Evolutionary conservation across 192 early-diverging fungal genomes (phyloP), one percentile per base, ranked within the genome.

Genomic region (Backusella westeae): DNA sequence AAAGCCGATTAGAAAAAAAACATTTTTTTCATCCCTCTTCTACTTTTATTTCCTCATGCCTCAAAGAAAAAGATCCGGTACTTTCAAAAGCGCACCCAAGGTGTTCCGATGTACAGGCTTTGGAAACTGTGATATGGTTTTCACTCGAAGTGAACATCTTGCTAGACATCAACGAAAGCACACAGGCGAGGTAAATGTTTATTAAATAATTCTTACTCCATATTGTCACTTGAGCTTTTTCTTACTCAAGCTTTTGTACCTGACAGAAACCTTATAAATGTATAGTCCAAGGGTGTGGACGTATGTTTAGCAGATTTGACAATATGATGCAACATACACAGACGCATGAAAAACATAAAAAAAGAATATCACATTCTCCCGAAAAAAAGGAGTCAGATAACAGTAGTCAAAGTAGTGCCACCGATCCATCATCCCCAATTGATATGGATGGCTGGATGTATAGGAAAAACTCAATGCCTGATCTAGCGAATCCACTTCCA

Each of bases 241-340:
- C 56, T 63, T 12, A 63, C 56, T 29, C 56, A 63, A 63, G n/a
- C 34, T 69, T 69, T 69, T 69, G 21, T 38, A 80, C 79, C 35
- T 77, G 79, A 23, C 74, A 91, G 75, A 91, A 91, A 76, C 90
- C 90, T 5, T 91, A 89, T 80, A 84, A 87, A 66, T 91, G 90
- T 68, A 83, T 89, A 41, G 79, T 87, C 17, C 82, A 86, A 15
- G 82, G 75, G 23, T 91, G 90, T 69, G 82, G 81, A 75, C 85
- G 89, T 39, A 82, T 84, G 34, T 91, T 91, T 69, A 91, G 90
- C 78, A 88, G 90, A n/a, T 91, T 88, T 49, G 90, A 91, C 77
- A 91, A 91, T 65, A 91, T 91, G 90, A 90, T 91, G 81, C 90
- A 91, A 76, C 90, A 91, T 67, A 88, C 88, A 29, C 89, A 89